Base-by-base conservation (phyloP, 371 early-diverging fungal genomes). In the Phascolomyces articulosus region DNA sequence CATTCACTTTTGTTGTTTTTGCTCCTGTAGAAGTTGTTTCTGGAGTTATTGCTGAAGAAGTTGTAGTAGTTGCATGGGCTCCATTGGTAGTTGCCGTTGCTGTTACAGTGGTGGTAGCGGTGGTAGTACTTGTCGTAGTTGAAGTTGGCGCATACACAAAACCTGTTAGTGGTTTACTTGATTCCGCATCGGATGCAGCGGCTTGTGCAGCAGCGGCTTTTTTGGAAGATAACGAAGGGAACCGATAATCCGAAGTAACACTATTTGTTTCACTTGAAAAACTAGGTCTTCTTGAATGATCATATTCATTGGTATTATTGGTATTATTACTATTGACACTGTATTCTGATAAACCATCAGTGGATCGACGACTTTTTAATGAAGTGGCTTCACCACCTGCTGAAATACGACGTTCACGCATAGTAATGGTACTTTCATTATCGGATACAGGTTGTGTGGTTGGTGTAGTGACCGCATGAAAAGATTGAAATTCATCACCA, bases 71-170 rank as follows among this genome's bases (percentile, higher is more conserved):
- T n/a, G 38, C 31, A 47, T 23, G 28, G 29, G 28, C 34, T 21
- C 8, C 34, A 40, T 13, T 58, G 0, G 44, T 24, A 23, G 47
- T 26, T 18, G 40, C n/a, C n/a, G n/a, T 58, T 16, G 58, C 4
- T 13, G 48, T 47, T 7, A 27, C 21, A 11, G 47, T 59, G 9
- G 60, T 26, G 6, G 60, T 44, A 16, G 60, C 20, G 34, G 51
- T 31, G 48, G 51, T 11, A 29, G 56, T 29, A 13, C 31, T 7
- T 8, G 63, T 40, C 7, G 23, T 54, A 18, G 28, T 63, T 15
- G 40, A n/a, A 24, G 71, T 78, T 16, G 73, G 74, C 10, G 75
- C 75, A 49, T 73, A 75, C 21, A 74, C 64, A 63, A 74, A 74
- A 18, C 74, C 73, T 44, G 65, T 55, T 21, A 56, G 21, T 28